These are phyloP conservation scores for Durio zibethinus DNA, from an alignment of 345 rosid species.

Conservation along the genomic window DNA sequence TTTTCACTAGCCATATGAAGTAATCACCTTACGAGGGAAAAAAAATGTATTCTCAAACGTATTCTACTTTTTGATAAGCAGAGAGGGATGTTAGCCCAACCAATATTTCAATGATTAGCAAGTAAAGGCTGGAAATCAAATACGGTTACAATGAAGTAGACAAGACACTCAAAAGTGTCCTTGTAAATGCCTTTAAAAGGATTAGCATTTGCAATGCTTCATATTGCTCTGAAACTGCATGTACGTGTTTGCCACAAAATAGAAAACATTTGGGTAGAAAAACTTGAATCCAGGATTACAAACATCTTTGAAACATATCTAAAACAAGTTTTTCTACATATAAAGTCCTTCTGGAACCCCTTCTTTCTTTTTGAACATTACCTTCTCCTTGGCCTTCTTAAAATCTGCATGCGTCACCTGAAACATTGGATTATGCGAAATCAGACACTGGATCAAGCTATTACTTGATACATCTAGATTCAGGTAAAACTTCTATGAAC, in stretches of 20 bases:
- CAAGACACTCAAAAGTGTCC: neutral
- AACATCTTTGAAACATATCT: neutral
- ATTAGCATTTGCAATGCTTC: neutral
- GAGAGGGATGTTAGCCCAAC: too few species aligned
- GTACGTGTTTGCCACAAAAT: neutral
- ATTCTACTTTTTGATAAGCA: too few species aligned
- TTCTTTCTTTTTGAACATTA: slow-evolving; percentile 99
- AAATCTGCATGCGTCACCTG: slow-evolving; percentile 89
- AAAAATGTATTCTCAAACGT: too few species aligned
- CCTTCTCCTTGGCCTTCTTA: slow-evolving; percentile 96
- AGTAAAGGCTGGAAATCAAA: too few species aligned
- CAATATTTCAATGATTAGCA: too few species aligned
- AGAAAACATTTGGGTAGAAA: neutral
- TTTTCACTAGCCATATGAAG: too few species aligned
- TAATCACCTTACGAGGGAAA: too few species aligned
- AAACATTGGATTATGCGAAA: neutral
- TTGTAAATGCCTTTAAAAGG: neutral
- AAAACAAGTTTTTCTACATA: slow-evolving; percentile 42
- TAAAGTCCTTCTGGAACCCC: slow-evolving; percentile 99
- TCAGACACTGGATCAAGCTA: neutral
- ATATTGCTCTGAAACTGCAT: neutral
- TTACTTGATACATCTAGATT: neutral
- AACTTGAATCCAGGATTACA: slow-evolving; percentile 7
- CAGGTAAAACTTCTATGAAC: neutral
- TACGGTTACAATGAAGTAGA: neutral